phyloP scores from a whole-genome alignment of 1,139 yeast species.

The Lodderomyces elongisporus region DNA sequence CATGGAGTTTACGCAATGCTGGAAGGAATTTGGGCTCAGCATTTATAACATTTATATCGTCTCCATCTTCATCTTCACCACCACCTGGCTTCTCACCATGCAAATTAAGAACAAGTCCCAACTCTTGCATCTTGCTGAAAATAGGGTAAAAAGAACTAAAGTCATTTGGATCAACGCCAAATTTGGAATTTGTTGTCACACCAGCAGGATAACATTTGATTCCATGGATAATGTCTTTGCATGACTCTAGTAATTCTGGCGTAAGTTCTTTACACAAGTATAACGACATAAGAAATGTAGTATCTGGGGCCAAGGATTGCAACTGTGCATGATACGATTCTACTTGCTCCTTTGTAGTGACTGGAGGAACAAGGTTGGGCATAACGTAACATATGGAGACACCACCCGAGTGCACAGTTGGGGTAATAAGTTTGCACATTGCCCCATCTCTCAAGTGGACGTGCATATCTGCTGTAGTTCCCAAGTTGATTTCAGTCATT shows the following conservation, averaged over 20 bases:
- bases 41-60: slow-evolving; percentile 75
- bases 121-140: slow-evolving; percentile 79
- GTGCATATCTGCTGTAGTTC: slow-evolving; percentile 91
- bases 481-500: slow-evolving; percentile 49
- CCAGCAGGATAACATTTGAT: slow-evolving; percentile 98
- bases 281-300: slow-evolving; percentile 87
- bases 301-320: slow-evolving; percentile 67
- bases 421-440: slow-evolving; percentile 89
- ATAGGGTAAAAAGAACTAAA: slow-evolving; percentile 84
- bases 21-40: slow-evolving; percentile 94
- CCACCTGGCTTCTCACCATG: slow-evolving; percentile 93
- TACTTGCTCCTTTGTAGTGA: slow-evolving; percentile 75
- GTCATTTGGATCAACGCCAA: slow-evolving; percentile 93
- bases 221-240: slow-evolving; percentile 81
- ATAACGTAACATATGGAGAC: slow-evolving; percentile 85
- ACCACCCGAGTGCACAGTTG: slow-evolving; percentile 88
- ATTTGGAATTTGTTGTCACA: slow-evolving; percentile 89
- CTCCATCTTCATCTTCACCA: slow-evolving; percentile 36
- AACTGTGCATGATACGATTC: slow-evolving; percentile 62
- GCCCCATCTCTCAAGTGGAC: slow-evolving; percentile 92
- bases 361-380: slow-evolving; percentile 95
- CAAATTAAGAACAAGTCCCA: slow-evolving; percentile 71
- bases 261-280: slow-evolving; percentile 75
- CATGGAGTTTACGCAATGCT: slow-evolving; percentile 73
- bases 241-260: slow-evolving; percentile 76